Conservation (phyloP, 345 rosid genomes). For the Citrus reticulata region DNA sequence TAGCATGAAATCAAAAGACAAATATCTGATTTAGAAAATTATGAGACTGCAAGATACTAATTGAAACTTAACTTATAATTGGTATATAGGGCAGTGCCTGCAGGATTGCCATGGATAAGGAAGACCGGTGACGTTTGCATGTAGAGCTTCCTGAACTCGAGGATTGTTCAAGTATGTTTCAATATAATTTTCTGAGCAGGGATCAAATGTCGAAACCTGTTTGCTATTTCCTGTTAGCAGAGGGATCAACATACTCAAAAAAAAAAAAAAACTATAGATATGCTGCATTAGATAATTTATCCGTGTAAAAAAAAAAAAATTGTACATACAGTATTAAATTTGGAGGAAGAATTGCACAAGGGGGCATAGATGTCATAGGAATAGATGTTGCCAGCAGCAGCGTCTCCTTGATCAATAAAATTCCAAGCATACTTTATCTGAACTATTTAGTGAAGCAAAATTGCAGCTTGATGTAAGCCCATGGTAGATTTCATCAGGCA, state of each 20-base stretch:
- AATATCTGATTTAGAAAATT: not conserved
- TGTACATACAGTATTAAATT: not conserved
- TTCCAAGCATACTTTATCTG: not conserved
- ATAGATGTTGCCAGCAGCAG: conserved; percentile 12
- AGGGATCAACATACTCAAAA: not conserved
- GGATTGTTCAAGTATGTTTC: conserved; percentile 18
- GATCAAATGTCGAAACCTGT: conserved; percentile 16
- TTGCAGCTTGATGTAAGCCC: conserved; percentile 8
- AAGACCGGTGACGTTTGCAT: conserved; percentile 18
- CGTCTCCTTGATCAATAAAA: not conserved
- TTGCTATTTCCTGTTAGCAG: not conserved
- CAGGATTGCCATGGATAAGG: conserved; percentile 25
- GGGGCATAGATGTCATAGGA: conserved; percentile 17
- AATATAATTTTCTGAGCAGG: conserved; percentile 12
- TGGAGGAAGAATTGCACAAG: conserved; percentile 15
- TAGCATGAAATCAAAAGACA: not conserved
- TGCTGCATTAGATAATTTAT: not conserved
- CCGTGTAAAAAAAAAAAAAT: not conserved
- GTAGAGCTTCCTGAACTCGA: conserved; percentile 21
- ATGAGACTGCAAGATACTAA: not conserved
- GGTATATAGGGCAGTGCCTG: not conserved
- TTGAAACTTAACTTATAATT: not conserved
- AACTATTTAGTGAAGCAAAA: not conserved
- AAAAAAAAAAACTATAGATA: not conserved
- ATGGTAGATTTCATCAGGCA: conserved; percentile 12